Evolutionary conservation across 805 yeast genomes (phyloP).

Genomic region (Metschnikowia continentalis): DNA sequence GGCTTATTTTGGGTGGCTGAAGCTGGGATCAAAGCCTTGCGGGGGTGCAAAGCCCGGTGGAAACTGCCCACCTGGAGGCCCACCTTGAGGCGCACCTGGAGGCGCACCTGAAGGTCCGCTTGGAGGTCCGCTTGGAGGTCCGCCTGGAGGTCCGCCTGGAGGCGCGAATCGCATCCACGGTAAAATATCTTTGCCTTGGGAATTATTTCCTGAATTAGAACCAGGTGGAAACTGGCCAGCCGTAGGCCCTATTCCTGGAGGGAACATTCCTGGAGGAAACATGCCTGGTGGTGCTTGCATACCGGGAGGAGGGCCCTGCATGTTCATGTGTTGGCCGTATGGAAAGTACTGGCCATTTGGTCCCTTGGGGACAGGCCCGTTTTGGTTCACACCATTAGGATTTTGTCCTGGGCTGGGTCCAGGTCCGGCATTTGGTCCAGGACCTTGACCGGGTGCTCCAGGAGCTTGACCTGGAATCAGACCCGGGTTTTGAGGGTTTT

Average conservation of each 20-base stretch:
- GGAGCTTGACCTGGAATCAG: background rate
- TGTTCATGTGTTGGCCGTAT: slow-evolving; percentile 7
- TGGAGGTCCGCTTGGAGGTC: no score
- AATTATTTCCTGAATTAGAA: background rate
- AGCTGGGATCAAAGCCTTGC: slow-evolving; percentile 5
- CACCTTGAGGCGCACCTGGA: slow-evolving; percentile 6
- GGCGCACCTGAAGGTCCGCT: slow-evolving; percentile 7
- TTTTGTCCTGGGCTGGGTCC: background rate
- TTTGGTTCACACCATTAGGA: background rate
- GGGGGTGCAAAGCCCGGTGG: slow-evolving; percentile 11
- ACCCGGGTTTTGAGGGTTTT: background rate
- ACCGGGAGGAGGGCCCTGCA: slow-evolving; percentile 5
- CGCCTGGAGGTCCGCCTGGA: slow-evolving; percentile 2
- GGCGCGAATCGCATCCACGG: slow-evolving; percentile 16
- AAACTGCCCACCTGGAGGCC: slow-evolving; percentile 8
- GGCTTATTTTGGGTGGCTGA: slow-evolving; percentile 1
- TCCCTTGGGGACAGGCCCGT: background rate
- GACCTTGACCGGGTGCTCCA: background rate
- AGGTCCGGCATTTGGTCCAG: background rate
- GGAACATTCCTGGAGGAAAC: slow-evolving; percentile 35
- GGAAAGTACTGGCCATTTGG: slow-evolving; percentile 3
- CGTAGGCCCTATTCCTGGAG: slow-evolving; percentile 25
- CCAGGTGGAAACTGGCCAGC: slow-evolving; percentile 7
- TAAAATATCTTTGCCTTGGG: slow-evolving; percentile 7
- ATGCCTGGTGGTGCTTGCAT: slow-evolving; percentile 15